These are phyloP conservation scores for Alternaria triticina DNA, from an alignment of 2,329 filamentous ascomycete genomes.

Conservation along the genomic window DNA sequence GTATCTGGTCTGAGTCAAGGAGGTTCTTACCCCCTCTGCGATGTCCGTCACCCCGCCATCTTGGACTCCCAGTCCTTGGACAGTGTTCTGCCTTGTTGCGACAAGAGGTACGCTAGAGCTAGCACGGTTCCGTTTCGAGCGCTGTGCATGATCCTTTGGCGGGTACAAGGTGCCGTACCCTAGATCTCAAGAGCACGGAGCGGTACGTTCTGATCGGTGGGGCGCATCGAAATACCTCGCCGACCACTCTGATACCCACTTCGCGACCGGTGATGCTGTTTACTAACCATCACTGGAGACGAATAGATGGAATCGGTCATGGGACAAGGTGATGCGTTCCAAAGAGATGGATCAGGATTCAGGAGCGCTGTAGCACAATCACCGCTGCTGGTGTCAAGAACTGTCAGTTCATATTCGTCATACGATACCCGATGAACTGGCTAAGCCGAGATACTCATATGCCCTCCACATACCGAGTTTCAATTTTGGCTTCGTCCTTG, in stretches of 20 bases:
- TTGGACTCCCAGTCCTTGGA: neutral
- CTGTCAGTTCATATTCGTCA: neutral
- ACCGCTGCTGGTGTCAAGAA: neutral
- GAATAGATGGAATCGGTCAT: neutral
- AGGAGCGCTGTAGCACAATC: neutral
- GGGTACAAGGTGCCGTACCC: conserved; percentile 5
- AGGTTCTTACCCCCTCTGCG: neutral
- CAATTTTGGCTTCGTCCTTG: neutral
- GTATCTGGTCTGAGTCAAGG: neutral
- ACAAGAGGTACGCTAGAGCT: conserved; percentile 6
- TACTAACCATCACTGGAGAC: neutral
- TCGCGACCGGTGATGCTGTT: neutral
- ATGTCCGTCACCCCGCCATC: neutral
- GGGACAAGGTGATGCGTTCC: neutral
- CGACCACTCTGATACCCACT: conserved; percentile 4
- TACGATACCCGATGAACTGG: neutral
- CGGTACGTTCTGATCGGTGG: conserved; percentile 3
- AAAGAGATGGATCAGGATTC: neutral
- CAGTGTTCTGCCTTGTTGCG: neutral
- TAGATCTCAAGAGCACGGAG: conserved; percentile 5
- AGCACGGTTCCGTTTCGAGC: conserved; percentile 11
- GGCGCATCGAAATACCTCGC: conserved; percentile 1
- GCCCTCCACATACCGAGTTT: neutral
- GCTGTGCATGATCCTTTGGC: conserved; percentile 6
- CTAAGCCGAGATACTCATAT: neutral